Percentiles rank a stretch among this genome's conserved stretches.
These are phyloP conservation scores for Fusarium beomiforme DNA, from an alignment of 2,329 filamentous ascomycete species.

Conservation along the genomic window DNA sequence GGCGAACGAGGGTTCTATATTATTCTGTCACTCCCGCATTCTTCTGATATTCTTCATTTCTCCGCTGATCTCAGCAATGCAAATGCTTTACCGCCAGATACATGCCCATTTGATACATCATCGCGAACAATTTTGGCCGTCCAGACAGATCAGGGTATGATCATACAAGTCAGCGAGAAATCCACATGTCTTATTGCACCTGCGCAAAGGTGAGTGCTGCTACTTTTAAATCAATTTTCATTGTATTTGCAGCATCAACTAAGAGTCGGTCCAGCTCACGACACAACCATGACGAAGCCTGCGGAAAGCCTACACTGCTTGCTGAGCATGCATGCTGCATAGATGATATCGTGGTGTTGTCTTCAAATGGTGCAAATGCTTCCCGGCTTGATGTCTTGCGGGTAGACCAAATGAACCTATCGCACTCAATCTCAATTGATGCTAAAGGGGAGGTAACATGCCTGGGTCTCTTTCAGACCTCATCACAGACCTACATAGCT, in stretches of 20 bases:
- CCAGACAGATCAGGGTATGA: slow-evolving; percentile 48
- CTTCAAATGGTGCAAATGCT: slow-evolving; percentile 48
- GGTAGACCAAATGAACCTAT: slow-evolving; percentile 48
- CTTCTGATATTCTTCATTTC: slow-evolving; percentile 60
- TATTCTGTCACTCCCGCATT: slow-evolving; percentile 61
- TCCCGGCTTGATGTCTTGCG: slow-evolving; percentile 54
- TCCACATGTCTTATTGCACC: slow-evolving; percentile 53
- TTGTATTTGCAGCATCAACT: slow-evolving; percentile 1
- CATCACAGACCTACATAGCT: slow-evolving; percentile 44
- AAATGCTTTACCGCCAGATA: slow-evolving; percentile 53
- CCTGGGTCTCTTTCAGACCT: slow-evolving; percentile 49
- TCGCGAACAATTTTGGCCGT: slow-evolving; percentile 62
- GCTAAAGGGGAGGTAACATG: slow-evolving; percentile 61
- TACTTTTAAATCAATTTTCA: background rate
- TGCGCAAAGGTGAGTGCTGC: slow-evolving; percentile 43
- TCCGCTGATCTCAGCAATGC: slow-evolving; percentile 59
- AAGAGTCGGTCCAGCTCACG: slow-evolving; percentile 41
- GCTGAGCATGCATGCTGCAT: slow-evolving; percentile 57
- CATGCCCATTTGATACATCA: slow-evolving; percentile 60
- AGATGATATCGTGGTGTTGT: slow-evolving; percentile 54
- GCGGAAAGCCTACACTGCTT: slow-evolving; percentile 39
- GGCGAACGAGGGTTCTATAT: slow-evolving; percentile 45
- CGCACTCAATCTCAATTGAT: slow-evolving; percentile 45
- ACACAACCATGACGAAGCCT: slow-evolving; percentile 46
- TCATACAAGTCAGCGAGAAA: slow-evolving; percentile 66